Evolutionary conservation across 1,139 yeast species (phyloP).

Genomic region (Candida dubliniensis): DNA sequence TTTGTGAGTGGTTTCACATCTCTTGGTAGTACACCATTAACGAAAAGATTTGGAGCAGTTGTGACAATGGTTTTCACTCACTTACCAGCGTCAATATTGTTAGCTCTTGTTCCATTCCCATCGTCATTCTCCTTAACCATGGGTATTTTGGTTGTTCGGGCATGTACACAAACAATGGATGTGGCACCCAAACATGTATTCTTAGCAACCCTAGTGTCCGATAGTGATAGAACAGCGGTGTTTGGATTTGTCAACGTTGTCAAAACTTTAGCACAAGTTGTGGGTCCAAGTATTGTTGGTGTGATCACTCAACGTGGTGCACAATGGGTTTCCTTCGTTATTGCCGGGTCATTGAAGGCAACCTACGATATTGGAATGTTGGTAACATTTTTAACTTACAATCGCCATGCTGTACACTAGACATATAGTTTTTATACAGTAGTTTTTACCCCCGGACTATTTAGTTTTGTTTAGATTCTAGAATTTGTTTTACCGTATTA

Average conservation of each 20-base stretch:
- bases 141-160: slow-evolving; percentile 31
- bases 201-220: slow-evolving; percentile 38
- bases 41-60: slow-evolving; percentile 45
- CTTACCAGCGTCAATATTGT: slow-evolving; percentile 42
- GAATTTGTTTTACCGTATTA: slow-evolving; percentile 46
- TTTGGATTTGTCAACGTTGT: slow-evolving; percentile 45
- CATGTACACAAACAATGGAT: slow-evolving; percentile 45
- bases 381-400: slow-evolving; percentile 31
- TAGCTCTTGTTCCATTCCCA: slow-evolving; percentile 39
- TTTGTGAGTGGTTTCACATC: slow-evolving; percentile 43
- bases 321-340: slow-evolving; percentile 42
- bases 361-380: slow-evolving; percentile 43
- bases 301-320: slow-evolving; percentile 26
- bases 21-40: slow-evolving; percentile 40
- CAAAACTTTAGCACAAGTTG: slow-evolving; percentile 37
- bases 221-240: slow-evolving; percentile 38
- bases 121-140: slow-evolving; percentile 29
- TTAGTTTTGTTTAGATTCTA: slow-evolving; percentile 9
- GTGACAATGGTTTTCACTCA: slow-evolving; percentile 47
- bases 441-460: background rate
- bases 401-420: slow-evolving; percentile 25
- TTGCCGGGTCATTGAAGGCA: slow-evolving; percentile 41
- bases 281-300: slow-evolving; percentile 44
- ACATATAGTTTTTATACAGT: background rate
- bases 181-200: slow-evolving; percentile 47